These are phyloP conservation scores for Jamesozyma gamospora DNA, from an alignment of 805 yeast species.

Conservation along the genomic window DNA sequence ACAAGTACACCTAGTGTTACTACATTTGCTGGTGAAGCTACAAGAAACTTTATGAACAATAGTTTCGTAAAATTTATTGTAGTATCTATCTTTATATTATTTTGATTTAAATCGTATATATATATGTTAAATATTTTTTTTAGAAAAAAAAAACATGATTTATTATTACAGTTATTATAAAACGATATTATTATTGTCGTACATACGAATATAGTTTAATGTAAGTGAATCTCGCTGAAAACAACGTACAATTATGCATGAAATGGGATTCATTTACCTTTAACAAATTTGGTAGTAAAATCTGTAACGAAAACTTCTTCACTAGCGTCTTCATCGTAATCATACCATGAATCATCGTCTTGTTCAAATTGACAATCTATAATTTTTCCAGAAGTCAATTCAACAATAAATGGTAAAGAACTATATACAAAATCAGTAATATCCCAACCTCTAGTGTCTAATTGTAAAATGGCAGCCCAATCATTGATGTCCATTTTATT, in stretches of 20 bases:
- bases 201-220: too few relatives aligned
- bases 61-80: too few relatives aligned
- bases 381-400: conserved; percentile 16
- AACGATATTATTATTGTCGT: too few relatives aligned
- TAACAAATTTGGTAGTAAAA: conserved; percentile 51
- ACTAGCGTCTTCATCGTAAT: conserved; percentile 78
- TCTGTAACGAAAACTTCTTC: conserved; percentile 77
- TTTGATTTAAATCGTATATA: too few relatives aligned
- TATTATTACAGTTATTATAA: too few relatives aligned
- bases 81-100: too few relatives aligned
- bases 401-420: conserved; percentile 16
- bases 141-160: too few relatives aligned
- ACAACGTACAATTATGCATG: too few relatives aligned
- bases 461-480: conserved; percentile 40
- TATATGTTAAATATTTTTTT: too few relatives aligned
- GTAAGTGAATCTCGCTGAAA: too few relatives aligned
- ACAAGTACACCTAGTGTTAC: neutral
- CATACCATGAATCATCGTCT: conserved; percentile 84
- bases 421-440: conserved; percentile 56
- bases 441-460: conserved; percentile 84
- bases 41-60: neutral
- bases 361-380: conserved; percentile 41
- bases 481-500: conserved; percentile 8
- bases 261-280: too few relatives aligned
- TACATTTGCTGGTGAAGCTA: neutral